A percentile compares a stretch with the other conserved stretches of the same genome.
These are phyloP conservation scores for Seminavis robusta DNA, from an alignment of 108 stramenopile genomes.

Conservation along the genomic window DNA sequence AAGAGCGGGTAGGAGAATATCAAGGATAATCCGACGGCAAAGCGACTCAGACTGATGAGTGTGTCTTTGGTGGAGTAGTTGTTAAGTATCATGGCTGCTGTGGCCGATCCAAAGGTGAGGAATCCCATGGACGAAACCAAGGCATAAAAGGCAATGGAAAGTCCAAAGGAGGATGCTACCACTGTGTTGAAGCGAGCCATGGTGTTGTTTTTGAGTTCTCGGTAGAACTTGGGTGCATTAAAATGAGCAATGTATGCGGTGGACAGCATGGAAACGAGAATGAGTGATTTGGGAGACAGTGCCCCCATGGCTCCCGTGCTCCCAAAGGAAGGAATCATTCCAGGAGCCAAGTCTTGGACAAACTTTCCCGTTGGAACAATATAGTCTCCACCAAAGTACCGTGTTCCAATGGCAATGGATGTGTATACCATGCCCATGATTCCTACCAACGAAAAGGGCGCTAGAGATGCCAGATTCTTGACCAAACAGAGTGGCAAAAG, in stretches of 20 bases:
- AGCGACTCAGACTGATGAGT: constrained; percentile 69
- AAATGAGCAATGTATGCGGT: constrained; percentile 93
- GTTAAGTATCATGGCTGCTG: constrained; percentile 85
- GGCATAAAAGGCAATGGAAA: constrained; percentile 52
- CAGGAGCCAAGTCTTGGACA: background rate
- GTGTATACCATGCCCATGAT: constrained; percentile 86
- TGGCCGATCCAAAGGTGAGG: constrained; percentile 78
- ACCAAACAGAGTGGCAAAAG: constrained; percentile 89
- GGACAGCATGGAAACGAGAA: constrained; percentile 88
- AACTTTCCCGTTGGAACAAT: background rate
- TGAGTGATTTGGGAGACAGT: constrained; percentile 56
- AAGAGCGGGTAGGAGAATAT: constrained; percentile 58
- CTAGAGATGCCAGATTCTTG: constrained; percentile 69
- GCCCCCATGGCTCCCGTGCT: constrained; percentile 54
- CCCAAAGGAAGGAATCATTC: constrained; percentile 75
- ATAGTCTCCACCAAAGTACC: constrained; percentile 77
- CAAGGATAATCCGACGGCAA: constrained; percentile 75
- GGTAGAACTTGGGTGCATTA: constrained; percentile 89
- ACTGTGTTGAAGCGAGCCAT: constrained; percentile 69
- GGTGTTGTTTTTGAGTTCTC: constrained; percentile 82
- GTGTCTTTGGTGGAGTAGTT: constrained; percentile 84
- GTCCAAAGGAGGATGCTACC: constrained; percentile 65
- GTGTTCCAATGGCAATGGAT: constrained; percentile 54
- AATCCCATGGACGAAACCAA: constrained; percentile 73
- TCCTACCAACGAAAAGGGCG: constrained; percentile 83